Conservation (phyloP, 176 grass and related monocot genomes). For the Tillandsia fasciculata region DNA sequence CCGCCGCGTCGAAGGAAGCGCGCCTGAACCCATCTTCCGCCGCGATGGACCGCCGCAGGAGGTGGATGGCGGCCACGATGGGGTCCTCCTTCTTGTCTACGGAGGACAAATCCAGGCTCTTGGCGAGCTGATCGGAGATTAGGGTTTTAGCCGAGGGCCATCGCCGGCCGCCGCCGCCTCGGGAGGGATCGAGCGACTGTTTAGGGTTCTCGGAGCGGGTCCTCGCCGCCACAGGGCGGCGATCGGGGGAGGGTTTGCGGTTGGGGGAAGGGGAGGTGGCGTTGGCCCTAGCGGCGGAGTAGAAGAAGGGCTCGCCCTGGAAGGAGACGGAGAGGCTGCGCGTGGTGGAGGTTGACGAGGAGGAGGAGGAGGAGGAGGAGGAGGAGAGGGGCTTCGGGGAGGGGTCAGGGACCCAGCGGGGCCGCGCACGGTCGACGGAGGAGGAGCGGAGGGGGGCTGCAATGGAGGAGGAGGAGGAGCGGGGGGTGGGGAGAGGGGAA, state of each 20-base stretch:
- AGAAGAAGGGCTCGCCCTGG: constrained; percentile 88
- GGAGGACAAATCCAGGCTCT: constrained; percentile 12
- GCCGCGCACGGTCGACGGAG: constrained; percentile 12
- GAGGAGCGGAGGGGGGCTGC: not conserved
- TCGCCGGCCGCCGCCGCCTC: not conserved
- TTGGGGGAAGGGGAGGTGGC: constrained; percentile 48
- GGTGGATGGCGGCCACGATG: constrained; percentile 3
- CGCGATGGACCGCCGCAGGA: constrained; percentile 9
- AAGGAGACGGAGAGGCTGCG: constrained; percentile 96
- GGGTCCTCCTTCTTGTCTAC: constrained; percentile 9
- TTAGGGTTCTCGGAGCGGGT: constrained; percentile 5
- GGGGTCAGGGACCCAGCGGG: constrained; percentile 29
- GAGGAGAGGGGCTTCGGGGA: constrained; percentile 16
- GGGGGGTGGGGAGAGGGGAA: constrained; percentile 9
- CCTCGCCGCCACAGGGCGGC: not conserved
- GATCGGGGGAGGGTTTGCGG: constrained; percentile 51
- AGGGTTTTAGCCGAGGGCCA: constrained; percentile 15
- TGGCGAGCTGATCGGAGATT: constrained; percentile 3
- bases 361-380: constrained; percentile 35
- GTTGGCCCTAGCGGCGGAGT: constrained; percentile 69
- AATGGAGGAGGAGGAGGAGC: not conserved
- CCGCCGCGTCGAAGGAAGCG: constrained; percentile 9
- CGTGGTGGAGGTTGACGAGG: constrained; percentile 44
- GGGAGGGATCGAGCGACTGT: not conserved
- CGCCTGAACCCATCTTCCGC: constrained; percentile 5